These are phyloP conservation scores for Aspergillus campestris DNA, from an alignment of 495 filamentous ascomycete species.

Conservation along the genomic window DNA sequence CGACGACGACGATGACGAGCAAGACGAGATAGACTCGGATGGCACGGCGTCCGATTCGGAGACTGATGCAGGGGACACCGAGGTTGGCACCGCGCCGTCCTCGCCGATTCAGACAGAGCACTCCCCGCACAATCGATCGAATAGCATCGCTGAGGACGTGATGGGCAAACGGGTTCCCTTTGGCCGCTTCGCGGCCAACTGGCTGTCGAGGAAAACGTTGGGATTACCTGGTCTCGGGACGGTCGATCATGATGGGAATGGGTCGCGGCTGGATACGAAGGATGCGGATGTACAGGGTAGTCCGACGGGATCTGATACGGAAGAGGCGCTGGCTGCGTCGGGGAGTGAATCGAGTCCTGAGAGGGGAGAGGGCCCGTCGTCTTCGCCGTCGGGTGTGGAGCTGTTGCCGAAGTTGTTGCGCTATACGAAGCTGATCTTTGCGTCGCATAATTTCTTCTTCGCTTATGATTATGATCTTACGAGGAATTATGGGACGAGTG, in stretches of 20 bases:
- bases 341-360: slow-evolving; percentile 21
- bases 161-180: slow-evolving; percentile 69
- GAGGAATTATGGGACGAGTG: slow-evolving; percentile 46
- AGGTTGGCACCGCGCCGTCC: slow-evolving; percentile 24
- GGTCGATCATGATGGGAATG: slow-evolving; percentile 16
- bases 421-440: slow-evolving; percentile 71
- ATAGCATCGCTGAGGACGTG: slow-evolving; percentile 72
- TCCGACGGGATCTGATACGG: slow-evolving; percentile 4
- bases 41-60: slow-evolving; percentile 25
- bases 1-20: slow-evolving; percentile 17
- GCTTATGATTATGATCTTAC: slow-evolving; percentile 90
- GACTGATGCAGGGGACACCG: slow-evolving; percentile 25
- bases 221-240: slow-evolving; percentile 35
- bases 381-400: slow-evolving; percentile 23
- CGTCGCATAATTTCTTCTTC: slow-evolving; percentile 81
- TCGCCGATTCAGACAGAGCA: slow-evolving; percentile 21
- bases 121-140: slow-evolving; percentile 27
- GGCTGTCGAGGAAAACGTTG: slow-evolving; percentile 82
- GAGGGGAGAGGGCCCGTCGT: slow-evolving; percentile 21
- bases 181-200: slow-evolving; percentile 77
- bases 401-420: slow-evolving; percentile 78
- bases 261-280: slow-evolving; percentile 16
- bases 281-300: slow-evolving; percentile 4
- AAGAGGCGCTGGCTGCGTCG: slow-evolving; percentile 3
- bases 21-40: slow-evolving; percentile 25